Conservation (phyloP, 495 filamentous ascomycete genomes). For the Neurospora sublineolata region DNA sequence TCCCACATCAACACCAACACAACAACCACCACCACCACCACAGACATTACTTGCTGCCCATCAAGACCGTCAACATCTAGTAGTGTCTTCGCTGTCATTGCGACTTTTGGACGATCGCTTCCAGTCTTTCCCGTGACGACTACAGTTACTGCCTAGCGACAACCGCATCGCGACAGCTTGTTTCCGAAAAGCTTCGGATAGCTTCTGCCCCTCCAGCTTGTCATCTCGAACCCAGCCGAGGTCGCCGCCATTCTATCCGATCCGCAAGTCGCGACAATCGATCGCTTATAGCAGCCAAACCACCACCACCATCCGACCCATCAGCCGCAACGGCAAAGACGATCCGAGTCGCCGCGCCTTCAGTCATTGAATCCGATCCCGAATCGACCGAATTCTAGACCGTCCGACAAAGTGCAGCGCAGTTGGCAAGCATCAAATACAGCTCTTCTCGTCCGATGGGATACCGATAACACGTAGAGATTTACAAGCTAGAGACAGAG, state of each 20-base stretch:
- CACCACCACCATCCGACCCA: background rate
- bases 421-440: background rate
- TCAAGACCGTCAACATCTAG: constrained; percentile 10
- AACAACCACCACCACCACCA: constrained; percentile 1
- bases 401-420: background rate
- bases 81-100: constrained; percentile 8
- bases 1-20: constrained; percentile 11
- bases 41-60: constrained; percentile 16
- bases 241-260: background rate
- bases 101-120: constrained; percentile 9
- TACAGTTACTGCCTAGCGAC: constrained; percentile 6
- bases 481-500: constrained; percentile 2
- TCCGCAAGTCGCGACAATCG: background rate
- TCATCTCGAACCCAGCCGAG: background rate
- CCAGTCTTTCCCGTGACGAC: constrained; percentile 2
- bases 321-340: background rate
- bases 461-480: background rate
- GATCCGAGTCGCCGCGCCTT: background rate
- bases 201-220: background rate
- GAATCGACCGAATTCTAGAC: background rate
- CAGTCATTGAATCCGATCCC: background rate
- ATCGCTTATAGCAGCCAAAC: background rate
- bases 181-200: background rate
- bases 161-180: background rate
- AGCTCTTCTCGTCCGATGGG: background rate